Evolutionary conservation across 2,329 filamentous ascomycete species (phyloP), one percentile per base, ranked within the genome.

Genomic region (Stagonosporopsis chrysanthemi): DNA sequence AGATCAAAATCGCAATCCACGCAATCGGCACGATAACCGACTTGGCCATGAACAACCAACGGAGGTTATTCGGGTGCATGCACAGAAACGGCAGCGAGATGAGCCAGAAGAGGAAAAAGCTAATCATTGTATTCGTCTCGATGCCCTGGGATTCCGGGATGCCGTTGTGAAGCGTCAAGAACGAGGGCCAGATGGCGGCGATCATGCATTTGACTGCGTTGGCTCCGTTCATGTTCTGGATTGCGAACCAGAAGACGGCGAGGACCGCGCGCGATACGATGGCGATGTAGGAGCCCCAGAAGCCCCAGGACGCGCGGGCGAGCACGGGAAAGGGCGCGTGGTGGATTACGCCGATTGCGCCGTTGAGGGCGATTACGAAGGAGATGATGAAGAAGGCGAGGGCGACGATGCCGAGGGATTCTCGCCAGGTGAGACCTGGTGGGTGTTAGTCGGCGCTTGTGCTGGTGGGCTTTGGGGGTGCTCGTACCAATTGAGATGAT

Each of bases 211-310:
- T 75, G 8, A 84, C 77, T 0, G 80, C 78, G 54, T 84, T 83
- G 0, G 83, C 86, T 0, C 87, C 87, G 61, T 87, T 88, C 58
- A 86, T 85, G 38, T 84, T 85, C 63, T 89, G 86, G 43, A 90
- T 88, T 0, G 86, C 86, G 50, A 89, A 85, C 88, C 84, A 86
- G 72, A 86, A 85, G 17, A 85, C 69, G 5, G 83, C 83, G 3
- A 86, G 79, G 53, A 86, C 81, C 36, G 80, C 78, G 11, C 83
- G 78, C 0, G 81, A 83, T 7, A 85, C 65, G 49, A 86, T 83
- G 23, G 82, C 79, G 35, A 86, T 75, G 65, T 84, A 84, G 23
- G 80, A 83, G 50, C 83, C 83, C 78, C 80, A 84, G 73, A 84
- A 86, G 0, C 84, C 84, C 78, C 83, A 86, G 45, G 79, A 81